These are phyloP conservation scores for Eimeria necatrix DNA, from an alignment of 169 alveolate genomes.

Conservation along the genomic window DNA sequence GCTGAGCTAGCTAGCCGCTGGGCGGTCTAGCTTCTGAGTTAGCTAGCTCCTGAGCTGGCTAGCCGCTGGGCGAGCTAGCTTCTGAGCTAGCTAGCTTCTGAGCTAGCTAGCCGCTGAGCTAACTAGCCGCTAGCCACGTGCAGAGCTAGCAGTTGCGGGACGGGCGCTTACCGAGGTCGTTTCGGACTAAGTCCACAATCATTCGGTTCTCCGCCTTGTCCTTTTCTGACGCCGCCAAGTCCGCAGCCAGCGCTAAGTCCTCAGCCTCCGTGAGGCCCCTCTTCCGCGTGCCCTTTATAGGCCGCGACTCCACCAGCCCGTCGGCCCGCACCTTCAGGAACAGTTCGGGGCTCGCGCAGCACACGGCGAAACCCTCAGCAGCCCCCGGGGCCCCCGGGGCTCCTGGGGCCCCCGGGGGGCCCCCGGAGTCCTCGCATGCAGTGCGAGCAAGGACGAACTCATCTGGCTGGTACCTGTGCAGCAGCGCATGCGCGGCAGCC, in stretches of 20 bases:
- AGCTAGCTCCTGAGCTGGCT: neutral
- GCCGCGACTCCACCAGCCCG: constrained; percentile 82
- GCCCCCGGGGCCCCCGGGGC: neutral
- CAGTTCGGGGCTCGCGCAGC: constrained; percentile 85
- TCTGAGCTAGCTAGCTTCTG: neutral
- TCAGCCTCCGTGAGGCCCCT: constrained; percentile 83
- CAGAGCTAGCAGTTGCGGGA: too few relatives aligned
- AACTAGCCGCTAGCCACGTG: too few relatives aligned
- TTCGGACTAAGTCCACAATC: constrained; percentile 86
- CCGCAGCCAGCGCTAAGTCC: constrained; percentile 77
- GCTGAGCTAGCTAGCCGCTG: neutral
- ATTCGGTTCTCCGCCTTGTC: constrained; percentile 85
- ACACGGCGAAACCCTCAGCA: neutral
- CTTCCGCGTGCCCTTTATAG: constrained; percentile 85
- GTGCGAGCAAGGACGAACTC: neutral
- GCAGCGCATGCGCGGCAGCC: neutral
- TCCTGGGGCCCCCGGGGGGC: too few relatives aligned
- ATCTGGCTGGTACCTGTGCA: neutral
- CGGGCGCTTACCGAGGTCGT: constrained; percentile 79
- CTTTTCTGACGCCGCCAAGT: constrained; percentile 80
- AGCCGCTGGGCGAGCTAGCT: neutral
- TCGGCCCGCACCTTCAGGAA: constrained; percentile 81
- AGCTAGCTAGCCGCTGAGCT: neutral
- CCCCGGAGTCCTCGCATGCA: neutral
- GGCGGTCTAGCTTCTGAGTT: neutral